These are phyloP conservation scores for Pseudozyma thailandica DNA, from an alignment of 1,284 basidiomycete genomes.

Conservation along the genomic window DNA sequence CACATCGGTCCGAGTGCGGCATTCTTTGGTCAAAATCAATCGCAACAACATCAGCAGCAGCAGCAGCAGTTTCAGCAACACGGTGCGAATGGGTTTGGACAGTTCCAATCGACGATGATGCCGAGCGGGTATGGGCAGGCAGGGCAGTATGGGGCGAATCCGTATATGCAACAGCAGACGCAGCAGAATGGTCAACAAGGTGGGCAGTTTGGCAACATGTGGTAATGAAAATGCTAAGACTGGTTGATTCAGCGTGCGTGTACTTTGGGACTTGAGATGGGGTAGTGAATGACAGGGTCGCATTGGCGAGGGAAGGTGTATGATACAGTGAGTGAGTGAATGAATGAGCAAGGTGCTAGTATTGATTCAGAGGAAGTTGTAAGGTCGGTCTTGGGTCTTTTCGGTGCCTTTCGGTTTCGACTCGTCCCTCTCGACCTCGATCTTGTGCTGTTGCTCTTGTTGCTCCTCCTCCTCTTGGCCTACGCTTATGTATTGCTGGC, in stretches of 20 bases:
- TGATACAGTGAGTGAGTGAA: constrained; percentile 12
- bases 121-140: constrained; percentile 27
- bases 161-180: constrained; percentile 29
- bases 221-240: no score
- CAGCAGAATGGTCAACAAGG: constrained; percentile 46
- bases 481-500: constrained; percentile 8
- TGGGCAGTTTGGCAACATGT: constrained; percentile 27
- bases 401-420: background rate
- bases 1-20: constrained; percentile 10
- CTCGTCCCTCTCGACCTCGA: background rate
- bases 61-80: constrained; percentile 16
- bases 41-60: constrained; percentile 8
- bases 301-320: no score
- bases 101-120: constrained; percentile 22
- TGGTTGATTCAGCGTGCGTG: no score
- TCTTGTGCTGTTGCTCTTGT: background rate
- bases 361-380: constrained; percentile 21
- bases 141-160: constrained; percentile 9
- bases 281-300: no score
- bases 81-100: constrained; percentile 1
- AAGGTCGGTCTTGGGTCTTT: constrained; percentile 6
- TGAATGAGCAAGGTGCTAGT: no score
- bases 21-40: constrained; percentile 4
- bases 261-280: no score
- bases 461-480: background rate